phyloP scores from a whole-genome alignment of 495 filamentous ascomycete genomes.

The Aspergillus sclerotioniger region DNA sequence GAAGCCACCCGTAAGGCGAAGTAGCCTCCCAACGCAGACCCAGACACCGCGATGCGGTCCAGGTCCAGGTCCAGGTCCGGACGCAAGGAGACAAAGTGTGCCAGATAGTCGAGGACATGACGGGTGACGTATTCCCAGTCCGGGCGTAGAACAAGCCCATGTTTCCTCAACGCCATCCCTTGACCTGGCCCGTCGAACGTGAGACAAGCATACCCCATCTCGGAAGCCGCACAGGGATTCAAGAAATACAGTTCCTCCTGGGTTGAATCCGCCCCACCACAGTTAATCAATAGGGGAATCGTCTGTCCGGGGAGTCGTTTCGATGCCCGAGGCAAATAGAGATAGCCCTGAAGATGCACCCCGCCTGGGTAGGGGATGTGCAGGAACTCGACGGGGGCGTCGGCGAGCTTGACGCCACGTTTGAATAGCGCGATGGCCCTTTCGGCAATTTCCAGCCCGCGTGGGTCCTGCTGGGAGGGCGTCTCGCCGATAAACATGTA shows the following conservation, averaged over 20 bases:
- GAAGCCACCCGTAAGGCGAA: constrained; percentile 33
- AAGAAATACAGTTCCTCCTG: constrained; percentile 49
- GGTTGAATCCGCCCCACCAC: constrained; percentile 39
- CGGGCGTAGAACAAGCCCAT: constrained; percentile 30
- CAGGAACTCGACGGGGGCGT: constrained; percentile 20
- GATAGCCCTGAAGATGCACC: constrained; percentile 32
- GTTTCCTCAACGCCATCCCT: constrained; percentile 31
- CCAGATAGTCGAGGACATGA: constrained; percentile 32
- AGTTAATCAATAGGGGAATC: constrained; percentile 40
- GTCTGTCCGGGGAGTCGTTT: constrained; percentile 15
- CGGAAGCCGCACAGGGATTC: constrained; percentile 10
- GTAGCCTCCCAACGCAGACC: constrained; percentile 45
- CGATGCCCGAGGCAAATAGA: constrained; percentile 45
- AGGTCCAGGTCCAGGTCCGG: constrained; percentile 45
- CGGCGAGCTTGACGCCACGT: constrained; percentile 19
- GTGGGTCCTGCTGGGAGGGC: constrained; percentile 14
- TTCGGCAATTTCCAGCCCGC: constrained; percentile 20
- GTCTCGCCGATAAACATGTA: constrained; percentile 30
- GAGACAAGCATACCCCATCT: constrained; percentile 46
- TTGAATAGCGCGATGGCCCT: constrained; percentile 21
- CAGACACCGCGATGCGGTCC: constrained; percentile 35
- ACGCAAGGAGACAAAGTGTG: neutral
- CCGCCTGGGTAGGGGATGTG: constrained; percentile 41
- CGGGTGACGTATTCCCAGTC: constrained; percentile 30
- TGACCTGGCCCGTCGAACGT: constrained; percentile 52